Percentiles rank a stretch among this genome's conserved stretches.
These are phyloP conservation scores for Linum lewisii DNA, from an alignment of 345 rosid species.

Conservation along the genomic window DNA sequence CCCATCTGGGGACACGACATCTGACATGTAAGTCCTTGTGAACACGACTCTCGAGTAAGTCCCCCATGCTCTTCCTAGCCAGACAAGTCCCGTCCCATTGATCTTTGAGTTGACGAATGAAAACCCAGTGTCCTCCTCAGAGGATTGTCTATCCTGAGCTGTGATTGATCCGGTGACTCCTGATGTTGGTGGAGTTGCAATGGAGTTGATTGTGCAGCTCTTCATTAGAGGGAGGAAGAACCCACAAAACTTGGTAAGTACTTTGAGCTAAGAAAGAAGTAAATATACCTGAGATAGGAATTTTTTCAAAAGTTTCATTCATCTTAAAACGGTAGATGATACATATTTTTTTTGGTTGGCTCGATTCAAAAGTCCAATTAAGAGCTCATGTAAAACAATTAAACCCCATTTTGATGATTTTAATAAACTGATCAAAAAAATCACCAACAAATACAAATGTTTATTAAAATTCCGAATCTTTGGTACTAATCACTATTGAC, in stretches of 20 bases:
- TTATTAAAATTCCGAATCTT: too few species aligned
- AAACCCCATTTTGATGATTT: too few species aligned
- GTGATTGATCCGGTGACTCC: conserved; percentile 41
- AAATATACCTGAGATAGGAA: too few species aligned
- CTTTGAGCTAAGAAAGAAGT: too few species aligned
- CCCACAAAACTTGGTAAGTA: too few species aligned
- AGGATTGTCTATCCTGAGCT: conserved; percentile 46
- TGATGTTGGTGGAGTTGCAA: conserved; percentile 24
- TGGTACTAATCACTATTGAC: too few species aligned
- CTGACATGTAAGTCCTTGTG: conserved; percentile 52
- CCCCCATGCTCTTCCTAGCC: conserved; percentile 83
- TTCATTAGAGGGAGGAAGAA: conserved; percentile 6
- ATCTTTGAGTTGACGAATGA: conserved; percentile 54
- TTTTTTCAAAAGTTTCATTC: too few species aligned
- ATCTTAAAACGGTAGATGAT: neutral
- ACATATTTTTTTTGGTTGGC: too few species aligned
- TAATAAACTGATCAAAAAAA: too few species aligned
- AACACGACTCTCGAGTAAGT: conserved; percentile 56
- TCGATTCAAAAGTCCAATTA: too few species aligned
- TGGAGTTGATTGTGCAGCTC: conserved; percentile 39
- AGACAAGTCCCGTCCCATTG: conserved; percentile 49
- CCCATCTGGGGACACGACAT: conserved; percentile 42
- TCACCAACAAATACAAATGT: too few species aligned
- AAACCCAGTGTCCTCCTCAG: conserved; percentile 47
- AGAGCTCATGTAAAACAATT: too few species aligned